phyloP scores from a whole-genome alignment of 2,329 filamentous ascomycete species.

The Colletotrichum sp. region DNA sequence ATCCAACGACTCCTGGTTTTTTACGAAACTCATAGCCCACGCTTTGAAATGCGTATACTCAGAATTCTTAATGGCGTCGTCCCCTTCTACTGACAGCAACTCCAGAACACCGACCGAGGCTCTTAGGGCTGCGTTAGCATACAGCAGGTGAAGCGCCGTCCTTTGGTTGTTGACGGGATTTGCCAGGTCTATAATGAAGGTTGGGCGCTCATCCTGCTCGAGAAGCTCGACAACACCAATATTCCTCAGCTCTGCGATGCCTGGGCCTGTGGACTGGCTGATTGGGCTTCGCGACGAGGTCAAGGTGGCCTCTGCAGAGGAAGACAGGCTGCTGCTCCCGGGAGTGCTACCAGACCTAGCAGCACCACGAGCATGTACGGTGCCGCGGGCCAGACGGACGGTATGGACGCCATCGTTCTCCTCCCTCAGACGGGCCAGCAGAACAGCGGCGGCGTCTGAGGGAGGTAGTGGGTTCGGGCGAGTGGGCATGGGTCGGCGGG shows the following conservation, averaged over 20 bases:
- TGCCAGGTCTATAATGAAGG: slow-evolving; percentile 74
- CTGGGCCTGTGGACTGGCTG: slow-evolving; percentile 48
- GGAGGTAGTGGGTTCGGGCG: slow-evolving; percentile 42
- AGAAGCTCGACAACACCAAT: slow-evolving; percentile 75
- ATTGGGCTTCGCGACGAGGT: slow-evolving; percentile 49
- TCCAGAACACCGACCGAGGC: slow-evolving; percentile 59
- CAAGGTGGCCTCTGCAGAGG: slow-evolving; percentile 45
- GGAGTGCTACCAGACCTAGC: slow-evolving; percentile 55
- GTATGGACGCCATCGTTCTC: slow-evolving; percentile 55
- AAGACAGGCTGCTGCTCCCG: slow-evolving; percentile 55
- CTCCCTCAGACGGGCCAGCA: slow-evolving; percentile 52
- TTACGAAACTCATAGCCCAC: slow-evolving; percentile 68
- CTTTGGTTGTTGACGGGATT: slow-evolving; percentile 60
- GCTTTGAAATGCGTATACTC: slow-evolving; percentile 70
- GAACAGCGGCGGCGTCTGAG: slow-evolving; percentile 47
- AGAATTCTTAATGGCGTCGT: slow-evolving; percentile 43
- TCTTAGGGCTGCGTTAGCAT: slow-evolving; percentile 71
- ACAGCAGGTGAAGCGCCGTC: slow-evolving; percentile 65
- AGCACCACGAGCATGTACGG: slow-evolving; percentile 49
- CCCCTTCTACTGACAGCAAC: slow-evolving; percentile 57
- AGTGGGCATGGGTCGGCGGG: slow-evolving; percentile 35
- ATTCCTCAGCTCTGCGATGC: slow-evolving; percentile 62
- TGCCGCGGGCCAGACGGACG: slow-evolving; percentile 60
- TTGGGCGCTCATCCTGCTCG: slow-evolving; percentile 78
- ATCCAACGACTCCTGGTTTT: slow-evolving; percentile 56